Base-by-base conservation (phyloP, 768 basidiomycete genomes). In the Pleurotus eryngii region DNA sequence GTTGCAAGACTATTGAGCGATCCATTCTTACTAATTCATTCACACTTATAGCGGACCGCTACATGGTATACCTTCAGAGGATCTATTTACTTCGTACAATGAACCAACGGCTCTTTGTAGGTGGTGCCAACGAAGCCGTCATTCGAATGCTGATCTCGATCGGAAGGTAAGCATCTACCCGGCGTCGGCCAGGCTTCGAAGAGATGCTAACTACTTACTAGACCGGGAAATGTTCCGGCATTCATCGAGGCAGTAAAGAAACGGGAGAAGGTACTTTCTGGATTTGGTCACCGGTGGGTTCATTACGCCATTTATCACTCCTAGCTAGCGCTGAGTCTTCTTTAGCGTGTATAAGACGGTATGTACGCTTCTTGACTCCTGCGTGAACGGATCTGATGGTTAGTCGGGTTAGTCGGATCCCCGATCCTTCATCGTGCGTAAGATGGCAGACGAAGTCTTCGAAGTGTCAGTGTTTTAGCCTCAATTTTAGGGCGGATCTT, bases 121-220 rank as follows among this genome's bases (percentile, higher is more conserved):
- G 92, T 61, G 92, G 93, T 51, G 94, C 93, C 3, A 94, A 94
- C 63, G 93, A 96, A 70, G 92, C 94, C 4, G 94, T 96, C 59
- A 93, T 96, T 66, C 86, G 95, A 12, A 96, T 96, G 95, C 76
- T 96, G 42, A 80, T 92, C 43, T 86, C 90, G 1, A 94, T 96
- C 60, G 93, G 92, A 64, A 84, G 83, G 83, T 90, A 64, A 65
- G 84, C 68, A 18, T 5, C 22, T 38, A 7, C 12, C 35, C n/a
- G 24, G 5, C 17, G 35, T 38, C 3, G 20, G 14, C 18, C 27
- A 15, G 17, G 7, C 8, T 20, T 3, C 37, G 38, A 24, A 35
- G 12, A 18, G 22, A 46, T 45, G 20, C 5, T 45, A 47, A 46
- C 46, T 39, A 15, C 35, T 49, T n/a, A 30, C 37, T 27, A 89